Base-by-base conservation (phyloP, 352 stramenopile species). In the Blastocystis sp. region DNA sequence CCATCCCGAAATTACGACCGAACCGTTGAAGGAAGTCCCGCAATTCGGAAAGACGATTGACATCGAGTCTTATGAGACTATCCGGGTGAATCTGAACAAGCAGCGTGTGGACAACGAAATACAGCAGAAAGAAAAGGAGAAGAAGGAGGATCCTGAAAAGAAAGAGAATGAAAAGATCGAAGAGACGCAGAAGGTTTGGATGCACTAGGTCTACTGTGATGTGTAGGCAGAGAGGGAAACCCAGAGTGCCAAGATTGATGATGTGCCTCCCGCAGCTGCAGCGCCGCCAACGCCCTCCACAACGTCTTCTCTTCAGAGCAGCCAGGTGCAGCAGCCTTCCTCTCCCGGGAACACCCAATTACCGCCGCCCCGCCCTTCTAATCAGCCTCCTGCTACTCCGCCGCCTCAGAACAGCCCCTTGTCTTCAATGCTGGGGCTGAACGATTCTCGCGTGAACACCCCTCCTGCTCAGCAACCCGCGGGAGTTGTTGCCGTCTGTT, bases 21-120 rank as follows among this genome's bases (percentile, higher is more conserved):
- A 23, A 10, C 64, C 64, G 17, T 48, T 71, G 14, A 2, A 38
- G 14, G 4, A 21, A n/a, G 17, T 43, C 48, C 17, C 4, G 64
- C 7, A 71, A 48, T n/a, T 71, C 48, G 64, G 64, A 48, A 23
- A 23, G 40, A 38, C 48, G 34, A 71, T 71, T 14, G 14, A 5
- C 14, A 38, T 71, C 19, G 64, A 71, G 11, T 71, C 64, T 38
- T 71, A 71, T 71, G 64, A 71, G 43, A 41, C 40, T 2, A 52
- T 71, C 23, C 40, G 17, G 1, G 23, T 43, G 64, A 71, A 71
- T 48, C 14, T 28, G 14, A 71, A 71, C 43, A 38, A 38, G 23
- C 0, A 71, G 17, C 34, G 11, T 52, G 9, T 71, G 23, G 3
- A 38, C 21, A 71, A 71, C 17, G 14, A 71, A 71, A 38, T 38